These are phyloP conservation scores for Eucalyptus rudis DNA, from an alignment of 345 rosid species.

Conservation along the genomic window DNA sequence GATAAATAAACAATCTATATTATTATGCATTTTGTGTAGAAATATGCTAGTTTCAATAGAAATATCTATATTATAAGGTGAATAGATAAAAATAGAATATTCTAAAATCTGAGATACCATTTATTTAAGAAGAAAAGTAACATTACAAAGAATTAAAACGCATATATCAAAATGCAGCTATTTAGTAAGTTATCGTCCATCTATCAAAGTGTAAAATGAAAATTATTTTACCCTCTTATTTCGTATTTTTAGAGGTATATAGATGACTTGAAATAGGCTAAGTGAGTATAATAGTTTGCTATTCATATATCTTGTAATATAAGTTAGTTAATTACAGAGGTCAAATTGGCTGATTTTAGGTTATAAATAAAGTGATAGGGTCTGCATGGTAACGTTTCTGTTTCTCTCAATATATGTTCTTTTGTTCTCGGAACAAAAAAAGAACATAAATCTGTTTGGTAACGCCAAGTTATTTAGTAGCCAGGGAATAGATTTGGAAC, in stretches of 20 bases:
- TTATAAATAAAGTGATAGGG: background rate
- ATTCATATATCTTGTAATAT: background rate
- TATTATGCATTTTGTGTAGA: background rate
- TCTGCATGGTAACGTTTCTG: too few species aligned
- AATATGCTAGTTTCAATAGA: background rate
- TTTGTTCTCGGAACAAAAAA: too few species aligned
- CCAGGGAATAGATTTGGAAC: too few species aligned
- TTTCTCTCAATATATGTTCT: too few species aligned
- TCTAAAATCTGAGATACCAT: background rate
- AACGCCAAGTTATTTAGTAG: too few species aligned
- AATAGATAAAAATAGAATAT: background rate
- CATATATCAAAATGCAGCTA: background rate
- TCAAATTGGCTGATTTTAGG: background rate
- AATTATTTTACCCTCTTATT: background rate
- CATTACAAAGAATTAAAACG: background rate
- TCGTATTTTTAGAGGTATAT: background rate
- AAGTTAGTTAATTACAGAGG: background rate
- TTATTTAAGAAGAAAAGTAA: background rate
- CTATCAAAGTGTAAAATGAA: background rate
- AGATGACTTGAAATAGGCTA: background rate
- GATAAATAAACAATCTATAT: background rate
- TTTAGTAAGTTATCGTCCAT: background rate
- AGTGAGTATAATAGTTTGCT: background rate
- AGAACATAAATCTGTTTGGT: too few species aligned
- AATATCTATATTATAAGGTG: background rate